Base-by-base conservation (phyloP, 495 filamentous ascomycete species). In the Aspergillus ostianus region DNA sequence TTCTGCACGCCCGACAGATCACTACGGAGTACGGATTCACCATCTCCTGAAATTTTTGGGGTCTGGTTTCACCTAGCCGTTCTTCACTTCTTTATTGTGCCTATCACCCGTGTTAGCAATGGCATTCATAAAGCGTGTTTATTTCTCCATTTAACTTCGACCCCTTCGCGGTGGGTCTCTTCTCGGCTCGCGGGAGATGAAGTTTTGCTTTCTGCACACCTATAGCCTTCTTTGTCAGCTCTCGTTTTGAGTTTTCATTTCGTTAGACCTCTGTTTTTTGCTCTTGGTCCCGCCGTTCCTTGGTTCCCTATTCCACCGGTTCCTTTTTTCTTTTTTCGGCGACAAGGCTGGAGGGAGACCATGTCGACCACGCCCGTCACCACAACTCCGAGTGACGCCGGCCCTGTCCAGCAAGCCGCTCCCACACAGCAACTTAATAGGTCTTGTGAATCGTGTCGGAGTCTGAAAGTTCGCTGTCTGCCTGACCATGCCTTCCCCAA, bases 371-470 rank as follows among this genome's bases (percentile, higher is more conserved):
- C 58, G 50, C 62, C 61, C 61, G 59, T 55, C 66, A 77, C 56
- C 67, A 76, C 63, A 67, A 66, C 61, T 52, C 73, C 62, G 80
- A 67, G 65, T 49, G 70, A 73, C 58, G 30, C 63, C 44, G 58
- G 57, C 36, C 50, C 55, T 51, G 53, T 47, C 21, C 67, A 65
- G 44, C 57, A 61, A 48, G 13, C 69, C 1, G 46, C 61, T 48
- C 67, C 68, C 44, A 44, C 69, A 20, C 72, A 64, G 50, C 73
- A 74, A 59, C 60, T 78, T 50, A 91, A 73, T 72, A 83, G 90
- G 32, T 91, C 92, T 19, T 96, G 92, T 72, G 92, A 96, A 70
- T 86, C 89, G 18, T 96, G 92, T 72, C 85, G 92, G 60, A 83
- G 83, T 20, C 76, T 95, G 48, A 96, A 96, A 70, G 92, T 95